Evolutionary conservation across 164 flowering plant genomes (phyloP).

Genomic region (Magnolia changhungtana): DNA sequence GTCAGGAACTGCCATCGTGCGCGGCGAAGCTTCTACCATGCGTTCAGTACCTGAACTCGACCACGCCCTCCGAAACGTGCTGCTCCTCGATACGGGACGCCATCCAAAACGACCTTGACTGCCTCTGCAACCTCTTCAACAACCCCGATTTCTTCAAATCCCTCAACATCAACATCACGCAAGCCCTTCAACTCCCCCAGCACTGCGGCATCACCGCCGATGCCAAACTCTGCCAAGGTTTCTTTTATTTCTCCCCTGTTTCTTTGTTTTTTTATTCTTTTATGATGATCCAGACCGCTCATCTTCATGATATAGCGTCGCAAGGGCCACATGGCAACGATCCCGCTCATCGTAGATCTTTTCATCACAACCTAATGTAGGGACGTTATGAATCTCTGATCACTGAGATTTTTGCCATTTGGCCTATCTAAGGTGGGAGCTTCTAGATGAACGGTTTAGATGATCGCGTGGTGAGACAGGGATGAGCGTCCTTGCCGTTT

Average conservation of each 20-base stretch:
- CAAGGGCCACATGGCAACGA: no score
- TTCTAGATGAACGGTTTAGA: no score
- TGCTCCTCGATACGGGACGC: conserved; percentile 44
- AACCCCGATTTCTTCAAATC: conserved; percentile 22
- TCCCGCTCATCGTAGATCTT: no score
- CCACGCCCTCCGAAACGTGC: conserved; percentile 43
- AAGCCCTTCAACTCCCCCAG: conserved; percentile 39
- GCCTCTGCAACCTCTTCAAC: conserved; percentile 57
- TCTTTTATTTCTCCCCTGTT: not conserved
- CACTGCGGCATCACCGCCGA: conserved; percentile 31
- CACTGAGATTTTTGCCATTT: no score
- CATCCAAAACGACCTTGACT: conserved; percentile 28
- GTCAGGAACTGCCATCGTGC: conserved; percentile 35
- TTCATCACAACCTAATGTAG: no score
- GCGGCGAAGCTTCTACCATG: conserved; percentile 42
- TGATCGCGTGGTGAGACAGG: no score
- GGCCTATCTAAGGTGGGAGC: no score
- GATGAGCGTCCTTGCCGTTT: no score
- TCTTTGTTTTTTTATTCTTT: not conserved
- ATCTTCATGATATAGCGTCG: not conserved
- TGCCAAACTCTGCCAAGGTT: conserved; percentile 26
- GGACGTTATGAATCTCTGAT: no score
- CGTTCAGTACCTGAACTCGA: conserved; percentile 33
- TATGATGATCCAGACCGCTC: not conserved
- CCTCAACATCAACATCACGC: conserved; percentile 32